Percentiles rank a stretch among this genome's conserved stretches.
Evolutionary conservation across 768 basidiomycete genomes (phyloP).

Genomic region (Leccinum rimulosum): DNA sequence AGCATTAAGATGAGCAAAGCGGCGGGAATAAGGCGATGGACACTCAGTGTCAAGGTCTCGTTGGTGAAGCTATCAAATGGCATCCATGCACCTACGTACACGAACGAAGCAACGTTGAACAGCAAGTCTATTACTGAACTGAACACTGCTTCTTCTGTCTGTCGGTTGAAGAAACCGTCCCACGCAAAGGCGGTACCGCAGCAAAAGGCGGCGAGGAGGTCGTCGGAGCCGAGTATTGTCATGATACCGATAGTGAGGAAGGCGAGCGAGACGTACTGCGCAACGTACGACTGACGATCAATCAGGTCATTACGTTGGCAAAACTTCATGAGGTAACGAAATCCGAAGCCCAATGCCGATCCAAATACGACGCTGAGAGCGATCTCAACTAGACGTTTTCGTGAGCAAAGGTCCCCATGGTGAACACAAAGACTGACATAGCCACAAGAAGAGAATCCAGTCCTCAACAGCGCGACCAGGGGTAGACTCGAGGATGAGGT

Average conservation of each 20-base stretch:
- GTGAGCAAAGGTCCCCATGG: conserved; percentile 3
- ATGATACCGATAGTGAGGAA: conserved; percentile 83
- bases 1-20: conserved; percentile 81
- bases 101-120: conserved; percentile 94
- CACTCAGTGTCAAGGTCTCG: conserved; percentile 60
- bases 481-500: conserved; percentile 69
- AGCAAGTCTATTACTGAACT: conserved; percentile 94
- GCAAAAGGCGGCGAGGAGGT: conserved; percentile 90
- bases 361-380: conserved; percentile 74
- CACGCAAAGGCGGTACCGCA: conserved; percentile 97
- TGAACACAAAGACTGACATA: conserved; percentile 54
- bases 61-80: conserved; percentile 83
- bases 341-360: conserved; percentile 66
- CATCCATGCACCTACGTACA: conserved; percentile 97
- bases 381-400: conserved; percentile 61
- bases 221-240: conserved; percentile 86
- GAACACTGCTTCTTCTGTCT: conserved; percentile 94
- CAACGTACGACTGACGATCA: conserved; percentile 92
- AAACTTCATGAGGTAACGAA: conserved; percentile 91
- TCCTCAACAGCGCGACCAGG: conserved; percentile 69
- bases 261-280: conserved; percentile 84
- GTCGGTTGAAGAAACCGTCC: conserved; percentile 92
- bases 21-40: conserved; percentile 84
- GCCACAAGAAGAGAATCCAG: conserved; percentile 87
- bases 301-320: conserved; percentile 84